phyloP scores from a whole-genome alignment of 1,139 yeast species.

The Pichia sp. region DNA sequence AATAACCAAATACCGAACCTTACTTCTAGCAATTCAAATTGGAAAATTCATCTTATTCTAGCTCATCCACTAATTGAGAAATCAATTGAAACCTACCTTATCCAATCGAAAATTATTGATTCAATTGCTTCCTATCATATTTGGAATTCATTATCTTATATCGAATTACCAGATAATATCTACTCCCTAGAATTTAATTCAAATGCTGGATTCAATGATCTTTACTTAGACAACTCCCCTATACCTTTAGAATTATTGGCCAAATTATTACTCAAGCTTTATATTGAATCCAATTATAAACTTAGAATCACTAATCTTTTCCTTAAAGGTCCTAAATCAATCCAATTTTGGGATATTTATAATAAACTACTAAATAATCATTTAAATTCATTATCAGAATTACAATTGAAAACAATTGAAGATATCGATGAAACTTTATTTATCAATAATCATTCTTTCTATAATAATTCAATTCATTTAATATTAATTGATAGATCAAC shows the following conservation, averaged over 20 bases:
- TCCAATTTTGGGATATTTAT: slow-evolving; percentile 33
- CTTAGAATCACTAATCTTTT: slow-evolving; percentile 33
- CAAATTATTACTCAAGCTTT: slow-evolving; percentile 21
- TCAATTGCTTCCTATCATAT: slow-evolving; percentile 29
- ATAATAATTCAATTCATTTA: slow-evolving; percentile 42
- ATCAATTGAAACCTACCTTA: slow-evolving; percentile 30
- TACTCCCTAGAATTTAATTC: slow-evolving; percentile 22
- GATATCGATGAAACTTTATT: slow-evolving; percentile 30
- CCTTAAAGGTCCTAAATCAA: slow-evolving; percentile 41
- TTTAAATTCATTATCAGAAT: slow-evolving; percentile 24
- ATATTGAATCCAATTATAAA: slow-evolving; percentile 30
- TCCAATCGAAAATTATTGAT: slow-evolving; percentile 33
- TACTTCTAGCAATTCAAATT: no score
- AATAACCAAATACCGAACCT: slow-evolving; percentile 14
- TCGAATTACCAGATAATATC: slow-evolving; percentile 22
- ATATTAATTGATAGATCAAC: slow-evolving; percentile 71
- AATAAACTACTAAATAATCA: slow-evolving; percentile 26
- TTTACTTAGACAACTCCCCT: slow-evolving; percentile 21
- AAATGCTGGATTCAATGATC: slow-evolving; percentile 21
- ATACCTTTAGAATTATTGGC: slow-evolving; percentile 36
- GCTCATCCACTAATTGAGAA: slow-evolving; percentile 10
- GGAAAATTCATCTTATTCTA: slow-evolving; percentile 10
- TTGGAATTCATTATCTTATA: slow-evolving; percentile 22
- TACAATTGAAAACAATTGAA: slow-evolving; percentile 24
- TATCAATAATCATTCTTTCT: slow-evolving; percentile 28